These are phyloP conservation scores for Saccharomyces hybrid DNA, from an alignment of 1,139 yeast species.

Conservation along the genomic window DNA sequence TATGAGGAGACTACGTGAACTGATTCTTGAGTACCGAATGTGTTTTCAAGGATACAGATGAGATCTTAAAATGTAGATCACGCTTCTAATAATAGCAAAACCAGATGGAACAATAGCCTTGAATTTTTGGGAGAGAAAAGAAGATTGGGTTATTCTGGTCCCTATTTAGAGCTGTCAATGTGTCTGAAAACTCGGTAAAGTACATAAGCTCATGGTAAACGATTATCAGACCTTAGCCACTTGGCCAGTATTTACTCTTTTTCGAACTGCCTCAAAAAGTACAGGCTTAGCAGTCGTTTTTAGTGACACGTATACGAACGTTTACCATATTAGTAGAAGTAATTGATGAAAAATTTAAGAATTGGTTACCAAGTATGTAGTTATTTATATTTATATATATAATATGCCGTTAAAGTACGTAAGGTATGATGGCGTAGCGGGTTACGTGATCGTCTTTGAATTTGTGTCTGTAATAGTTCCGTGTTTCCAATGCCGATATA, in stretches of 20 bases:
- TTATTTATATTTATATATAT: background rate
- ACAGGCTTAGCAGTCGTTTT: background rate
- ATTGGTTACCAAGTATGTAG: too few relatives aligned
- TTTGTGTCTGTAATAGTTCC: conserved; percentile 40
- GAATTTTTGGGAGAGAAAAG: background rate
- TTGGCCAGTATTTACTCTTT: background rate
- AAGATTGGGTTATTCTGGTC: background rate
- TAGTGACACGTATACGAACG: background rate
- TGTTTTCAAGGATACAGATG: background rate
- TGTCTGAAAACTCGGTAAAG: background rate
- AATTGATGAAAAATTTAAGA: background rate
- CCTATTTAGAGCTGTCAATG: background rate
- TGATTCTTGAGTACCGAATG: background rate
- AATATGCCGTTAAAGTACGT: background rate
- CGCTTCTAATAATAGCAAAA: background rate
- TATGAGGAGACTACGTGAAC: background rate
- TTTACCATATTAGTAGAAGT: background rate
- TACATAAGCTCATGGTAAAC: background rate
- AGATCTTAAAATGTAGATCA: background rate
- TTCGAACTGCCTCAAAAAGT: background rate
- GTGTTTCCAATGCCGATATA: conserved; percentile 55
- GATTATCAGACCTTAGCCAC: background rate
- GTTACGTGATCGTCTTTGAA: conserved; percentile 28
- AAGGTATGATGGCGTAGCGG: conserved; percentile 34
- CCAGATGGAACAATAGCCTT: background rate